Evolutionary conservation across 495 filamentous ascomycete species (phyloP).

Genomic region (Penicillium herquei): DNA sequence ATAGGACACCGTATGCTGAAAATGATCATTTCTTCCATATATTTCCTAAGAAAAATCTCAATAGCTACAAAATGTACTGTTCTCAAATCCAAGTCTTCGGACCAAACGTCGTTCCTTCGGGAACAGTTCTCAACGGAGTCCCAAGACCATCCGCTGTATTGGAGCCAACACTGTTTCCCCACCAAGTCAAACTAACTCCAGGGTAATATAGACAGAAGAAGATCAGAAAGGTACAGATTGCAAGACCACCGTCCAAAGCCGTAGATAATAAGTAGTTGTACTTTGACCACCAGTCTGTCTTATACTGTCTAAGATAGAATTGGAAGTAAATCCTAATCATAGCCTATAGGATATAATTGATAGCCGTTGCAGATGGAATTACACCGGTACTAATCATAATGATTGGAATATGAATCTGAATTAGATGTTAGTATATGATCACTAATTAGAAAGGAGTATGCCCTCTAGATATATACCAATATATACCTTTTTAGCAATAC

Average conservation of each 20-base stretch:
- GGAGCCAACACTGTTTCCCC: conserved; percentile 28
- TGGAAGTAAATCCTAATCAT: conserved; percentile 64
- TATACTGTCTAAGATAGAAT: conserved; percentile 54
- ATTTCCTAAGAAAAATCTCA: too few species aligned
- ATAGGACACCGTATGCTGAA: too few species aligned
- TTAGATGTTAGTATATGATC: too few species aligned
- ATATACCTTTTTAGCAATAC: conserved; percentile 26
- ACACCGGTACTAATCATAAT: conserved; percentile 48
- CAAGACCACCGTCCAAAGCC: conserved; percentile 65
- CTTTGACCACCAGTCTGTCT: conserved; percentile 71
- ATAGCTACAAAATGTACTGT: too few species aligned
- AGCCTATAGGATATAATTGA: conserved; percentile 62
- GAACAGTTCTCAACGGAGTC: conserved; percentile 23
- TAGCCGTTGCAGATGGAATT: conserved; percentile 52
- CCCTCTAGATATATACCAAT: too few species aligned
- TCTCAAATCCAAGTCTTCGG: too few species aligned
- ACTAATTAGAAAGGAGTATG: neutral
- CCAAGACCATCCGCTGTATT: conserved; percentile 24
- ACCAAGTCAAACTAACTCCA: conserved; percentile 22
- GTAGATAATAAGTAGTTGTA: conserved; percentile 66
- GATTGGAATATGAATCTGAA: conserved; percentile 40
- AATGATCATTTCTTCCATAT: too few species aligned
- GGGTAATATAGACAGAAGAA: conserved; percentile 53
- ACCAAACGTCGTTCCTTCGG: conserved; percentile 28
- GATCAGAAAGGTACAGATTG: conserved; percentile 53